phyloP scores from a whole-genome alignment of 176 grass and related monocot species.

The Leersia perrieri region DNA sequence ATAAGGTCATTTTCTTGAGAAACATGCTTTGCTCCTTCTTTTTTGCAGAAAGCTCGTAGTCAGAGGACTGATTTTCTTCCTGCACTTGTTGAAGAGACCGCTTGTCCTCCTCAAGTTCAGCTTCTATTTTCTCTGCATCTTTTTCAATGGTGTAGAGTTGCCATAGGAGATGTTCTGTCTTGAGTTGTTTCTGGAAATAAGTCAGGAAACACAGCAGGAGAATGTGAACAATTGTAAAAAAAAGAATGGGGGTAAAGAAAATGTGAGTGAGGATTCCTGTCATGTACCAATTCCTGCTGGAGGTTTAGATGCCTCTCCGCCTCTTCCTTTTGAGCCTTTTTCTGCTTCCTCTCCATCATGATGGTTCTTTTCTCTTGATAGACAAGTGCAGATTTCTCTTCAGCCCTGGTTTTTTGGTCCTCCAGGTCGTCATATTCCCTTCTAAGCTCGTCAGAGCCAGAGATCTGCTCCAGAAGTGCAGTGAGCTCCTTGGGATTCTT shows the following conservation, averaged over 20 bases:
- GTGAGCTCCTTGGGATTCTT: conserved; percentile 97
- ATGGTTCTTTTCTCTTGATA: conserved; percentile 95
- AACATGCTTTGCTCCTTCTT: conserved; percentile 88
- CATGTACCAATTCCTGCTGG: conserved; percentile 71
- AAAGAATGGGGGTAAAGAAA: not conserved
- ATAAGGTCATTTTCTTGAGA: conserved; percentile 78
- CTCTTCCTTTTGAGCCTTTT: conserved; percentile 95
- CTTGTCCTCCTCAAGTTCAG: conserved; percentile 74
- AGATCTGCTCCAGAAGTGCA: conserved; percentile 88
- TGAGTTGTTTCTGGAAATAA: conserved; percentile 66
- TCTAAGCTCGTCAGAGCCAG: conserved; percentile 85
- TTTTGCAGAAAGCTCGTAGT: conserved; percentile 64
- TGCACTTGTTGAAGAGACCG: conserved; percentile 60
- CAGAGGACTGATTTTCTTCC: conserved; percentile 58
- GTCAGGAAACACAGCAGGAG: not conserved
- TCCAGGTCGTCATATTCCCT: conserved; percentile 86
- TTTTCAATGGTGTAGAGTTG: conserved; percentile 88
- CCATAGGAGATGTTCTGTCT: conserved; percentile 90
- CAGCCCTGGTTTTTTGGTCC: conserved; percentile 58
- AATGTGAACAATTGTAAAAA: not conserved
- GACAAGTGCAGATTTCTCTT: conserved; percentile 90
- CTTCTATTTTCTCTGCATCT: conserved; percentile 63
- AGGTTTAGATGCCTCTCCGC: conserved; percentile 83
- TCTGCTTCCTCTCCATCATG: conserved; percentile 95
- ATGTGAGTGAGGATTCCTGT: not conserved